Evolutionary conservation across 179 eudicot genomes (phyloP).

Genomic region (Vitellaria paradoxa): DNA sequence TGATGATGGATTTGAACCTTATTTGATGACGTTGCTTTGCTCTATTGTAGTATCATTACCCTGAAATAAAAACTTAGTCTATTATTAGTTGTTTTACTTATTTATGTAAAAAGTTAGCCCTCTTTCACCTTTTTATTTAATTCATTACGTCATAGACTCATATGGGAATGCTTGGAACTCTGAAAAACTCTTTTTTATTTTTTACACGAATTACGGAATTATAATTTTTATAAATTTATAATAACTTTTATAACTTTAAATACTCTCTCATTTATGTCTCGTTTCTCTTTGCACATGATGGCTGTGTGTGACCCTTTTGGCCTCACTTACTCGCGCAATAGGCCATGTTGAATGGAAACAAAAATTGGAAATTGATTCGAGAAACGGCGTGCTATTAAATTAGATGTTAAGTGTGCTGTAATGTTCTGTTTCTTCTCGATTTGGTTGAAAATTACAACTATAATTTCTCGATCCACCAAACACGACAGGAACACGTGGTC

Average conservation of each 20-base stretch:
- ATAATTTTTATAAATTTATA: too few species aligned
- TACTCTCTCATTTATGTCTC: too few species aligned
- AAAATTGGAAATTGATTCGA: background rate
- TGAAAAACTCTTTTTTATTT: too few species aligned
- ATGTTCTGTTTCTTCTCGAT: background rate
- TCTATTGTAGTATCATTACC: background rate
- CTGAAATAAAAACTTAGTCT: background rate
- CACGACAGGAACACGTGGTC: background rate
- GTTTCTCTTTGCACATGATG: slow-evolving; percentile 3
- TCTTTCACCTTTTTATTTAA: too few species aligned
- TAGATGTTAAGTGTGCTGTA: background rate
- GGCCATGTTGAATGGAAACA: background rate
- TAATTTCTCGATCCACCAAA: background rate
- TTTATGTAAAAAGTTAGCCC: too few species aligned
- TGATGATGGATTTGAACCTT: background rate
- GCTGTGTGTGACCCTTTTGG: background rate
- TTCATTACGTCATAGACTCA: too few species aligned
- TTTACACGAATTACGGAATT: too few species aligned
- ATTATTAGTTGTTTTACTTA: background rate
- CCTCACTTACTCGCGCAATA: background rate
- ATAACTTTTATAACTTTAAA: too few species aligned
- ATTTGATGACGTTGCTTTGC: background rate
- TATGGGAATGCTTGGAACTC: too few species aligned
- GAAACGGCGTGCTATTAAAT: background rate
- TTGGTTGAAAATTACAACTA: background rate